A percentile compares a stretch with the other conserved stretches of the same genome.
phyloP scores from a whole-genome alignment of 768 basidiomycete genomes.

The Phlebiopsis gigantea region DNA sequence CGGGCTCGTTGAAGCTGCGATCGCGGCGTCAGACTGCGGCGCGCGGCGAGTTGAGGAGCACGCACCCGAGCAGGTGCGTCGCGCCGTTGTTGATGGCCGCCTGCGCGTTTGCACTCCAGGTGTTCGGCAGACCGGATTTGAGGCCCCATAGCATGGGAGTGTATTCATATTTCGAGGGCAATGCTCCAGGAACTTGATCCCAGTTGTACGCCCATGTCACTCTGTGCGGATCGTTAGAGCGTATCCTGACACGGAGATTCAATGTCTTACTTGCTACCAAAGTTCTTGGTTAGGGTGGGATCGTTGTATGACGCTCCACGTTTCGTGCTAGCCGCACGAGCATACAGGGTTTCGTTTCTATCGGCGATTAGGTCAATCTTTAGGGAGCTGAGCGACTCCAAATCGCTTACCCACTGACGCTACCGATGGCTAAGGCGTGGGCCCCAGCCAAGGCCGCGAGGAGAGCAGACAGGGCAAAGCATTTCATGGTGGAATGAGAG shows the following conservation, averaged over 20 bases:
- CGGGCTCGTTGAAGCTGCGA: constrained; percentile 28
- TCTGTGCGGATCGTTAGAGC: constrained; percentile 4
- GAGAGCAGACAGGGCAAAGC: too few relatives aligned
- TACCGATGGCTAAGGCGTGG: too few relatives aligned
- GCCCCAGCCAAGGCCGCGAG: too few relatives aligned
- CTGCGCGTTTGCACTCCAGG: constrained; percentile 21
- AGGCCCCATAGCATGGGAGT: constrained; percentile 26
- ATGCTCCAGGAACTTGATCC: constrained; percentile 15
- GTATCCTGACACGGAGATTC: not conserved
- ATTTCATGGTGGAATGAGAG: too few relatives aligned
- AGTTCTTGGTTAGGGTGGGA: constrained; percentile 14
- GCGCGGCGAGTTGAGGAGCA: not conserved
- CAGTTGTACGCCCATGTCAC: constrained; percentile 26
- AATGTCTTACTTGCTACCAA: constrained; percentile 15
- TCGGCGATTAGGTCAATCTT: too few relatives aligned
- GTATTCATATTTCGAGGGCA: constrained; percentile 16
- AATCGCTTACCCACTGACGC: too few relatives aligned
- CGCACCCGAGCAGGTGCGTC: constrained; percentile 24
- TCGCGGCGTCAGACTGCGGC: not conserved
- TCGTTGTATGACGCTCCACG: constrained; percentile 25
- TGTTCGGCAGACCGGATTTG: constrained; percentile 13
- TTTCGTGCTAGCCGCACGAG: constrained; percentile 12
- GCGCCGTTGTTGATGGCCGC: constrained; percentile 24
- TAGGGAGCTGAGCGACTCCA: too few relatives aligned
- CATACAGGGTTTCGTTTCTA: too few relatives aligned